Percentiles rank a stretch among this genome's conserved stretches.
These are phyloP conservation scores for Mrakia gelida DNA, from an alignment of 768 basidiomycete species.

Conservation along the genomic window DNA sequence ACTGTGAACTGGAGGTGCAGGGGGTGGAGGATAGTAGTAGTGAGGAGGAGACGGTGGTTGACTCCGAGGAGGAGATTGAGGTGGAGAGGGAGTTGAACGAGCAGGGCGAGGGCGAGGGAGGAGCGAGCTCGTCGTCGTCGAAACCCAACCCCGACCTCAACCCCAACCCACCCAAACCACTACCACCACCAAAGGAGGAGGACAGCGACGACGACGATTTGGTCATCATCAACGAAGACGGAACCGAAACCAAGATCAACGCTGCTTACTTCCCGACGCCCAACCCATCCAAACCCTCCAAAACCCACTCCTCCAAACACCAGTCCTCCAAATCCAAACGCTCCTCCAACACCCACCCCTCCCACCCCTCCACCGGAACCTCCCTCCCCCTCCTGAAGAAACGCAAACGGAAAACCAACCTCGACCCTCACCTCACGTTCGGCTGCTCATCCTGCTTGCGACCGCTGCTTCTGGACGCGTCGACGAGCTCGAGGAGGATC, in stretches of 20 bases:
- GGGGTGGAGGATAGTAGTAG: neutral
- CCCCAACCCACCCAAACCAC: too few relatives aligned
- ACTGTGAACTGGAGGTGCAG: constrained; percentile 11
- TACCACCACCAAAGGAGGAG: neutral
- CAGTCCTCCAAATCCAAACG: too few relatives aligned
- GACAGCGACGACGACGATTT: neutral
- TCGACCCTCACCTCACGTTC: constrained; percentile 1
- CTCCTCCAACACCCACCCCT: too few relatives aligned
- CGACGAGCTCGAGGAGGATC: constrained; percentile 8
- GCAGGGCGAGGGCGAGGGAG: neutral
- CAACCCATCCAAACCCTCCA: too few relatives aligned
- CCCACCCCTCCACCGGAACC: neutral
- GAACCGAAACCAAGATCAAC: too few relatives aligned
- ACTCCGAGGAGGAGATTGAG: neutral
- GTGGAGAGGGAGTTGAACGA: neutral
- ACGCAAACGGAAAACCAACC: neutral
- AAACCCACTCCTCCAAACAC: too few relatives aligned
- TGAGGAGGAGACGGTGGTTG: neutral
- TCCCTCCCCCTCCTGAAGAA: neutral
- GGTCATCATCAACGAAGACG: neutral
- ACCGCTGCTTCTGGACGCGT: neutral
- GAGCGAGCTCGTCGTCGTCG: neutral
- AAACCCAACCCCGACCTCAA: too few relatives aligned
- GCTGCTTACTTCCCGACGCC: too few relatives aligned
- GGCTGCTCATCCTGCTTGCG: constrained; percentile 6